Percentiles rank a stretch among this genome's conserved stretches.
Evolutionary conservation across 1,139 yeast genomes (phyloP).

Genomic region (Yamadazyma pseudoaaseri): DNA sequence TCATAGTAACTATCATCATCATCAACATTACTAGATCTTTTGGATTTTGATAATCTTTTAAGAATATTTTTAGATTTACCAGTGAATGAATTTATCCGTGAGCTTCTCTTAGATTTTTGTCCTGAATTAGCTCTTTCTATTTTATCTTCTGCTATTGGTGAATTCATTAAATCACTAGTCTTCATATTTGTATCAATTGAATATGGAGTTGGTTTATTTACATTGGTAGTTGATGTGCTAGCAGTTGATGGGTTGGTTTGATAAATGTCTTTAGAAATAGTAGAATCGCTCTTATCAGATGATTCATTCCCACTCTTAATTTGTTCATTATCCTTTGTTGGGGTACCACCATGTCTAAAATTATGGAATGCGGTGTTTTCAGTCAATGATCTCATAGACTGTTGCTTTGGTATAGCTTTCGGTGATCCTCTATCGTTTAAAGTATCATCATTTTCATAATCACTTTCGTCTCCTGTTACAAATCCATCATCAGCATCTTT

Average conservation of each 20-base stretch:
- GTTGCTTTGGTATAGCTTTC: slow-evolving; percentile 15
- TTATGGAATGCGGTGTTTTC: slow-evolving; percentile 45
- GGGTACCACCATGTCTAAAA: slow-evolving; percentile 22
- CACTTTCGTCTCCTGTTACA: slow-evolving; percentile 9
- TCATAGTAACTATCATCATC: slow-evolving; percentile 13
- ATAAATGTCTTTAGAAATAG: slow-evolving; percentile 14
- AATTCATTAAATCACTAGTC: slow-evolving; percentile 5
- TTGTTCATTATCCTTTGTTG: no score
- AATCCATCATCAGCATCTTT: slow-evolving; percentile 7
- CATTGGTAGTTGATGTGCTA: slow-evolving; percentile 20
- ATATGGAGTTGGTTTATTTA: slow-evolving; percentile 8
- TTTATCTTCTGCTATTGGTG: slow-evolving; percentile 7
- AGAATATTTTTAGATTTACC: slow-evolving; percentile 32
- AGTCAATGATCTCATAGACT: slow-evolving; percentile 29
- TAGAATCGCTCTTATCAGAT: slow-evolving; percentile 18
- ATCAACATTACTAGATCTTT: slow-evolving; percentile 16
- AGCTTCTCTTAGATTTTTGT: slow-evolving; percentile 16
- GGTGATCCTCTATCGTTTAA: slow-evolving; percentile 21
- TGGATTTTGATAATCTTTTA: slow-evolving; percentile 33
- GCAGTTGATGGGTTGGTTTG: slow-evolving; percentile 24
- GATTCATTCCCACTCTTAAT: slow-evolving; percentile 10
- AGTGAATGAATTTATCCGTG: slow-evolving; percentile 26
- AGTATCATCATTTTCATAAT: slow-evolving; percentile 14
- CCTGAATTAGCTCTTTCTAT: not conserved
- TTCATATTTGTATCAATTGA: slow-evolving; percentile 3